These are phyloP conservation scores for Eutrema heterophyllum DNA, from an alignment of 345 rosid genomes.

Conservation along the genomic window DNA sequence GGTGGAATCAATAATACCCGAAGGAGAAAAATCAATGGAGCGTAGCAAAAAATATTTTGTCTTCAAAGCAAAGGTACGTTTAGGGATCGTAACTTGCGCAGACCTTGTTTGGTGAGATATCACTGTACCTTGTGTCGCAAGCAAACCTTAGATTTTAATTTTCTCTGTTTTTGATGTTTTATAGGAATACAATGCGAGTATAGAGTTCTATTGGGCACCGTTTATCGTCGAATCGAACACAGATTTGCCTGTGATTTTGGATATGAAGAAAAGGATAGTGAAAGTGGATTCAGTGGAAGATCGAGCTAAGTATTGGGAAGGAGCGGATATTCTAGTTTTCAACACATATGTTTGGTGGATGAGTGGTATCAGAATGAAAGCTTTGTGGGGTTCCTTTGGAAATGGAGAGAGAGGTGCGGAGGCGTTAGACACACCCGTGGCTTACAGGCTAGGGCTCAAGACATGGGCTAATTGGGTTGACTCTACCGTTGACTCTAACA, in stretches of 20 bases:
- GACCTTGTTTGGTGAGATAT: neutral
- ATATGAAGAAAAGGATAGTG: conserved; percentile 62
- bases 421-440: conserved; percentile 55
- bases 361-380: conserved; percentile 59
- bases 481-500: conserved; percentile 65
- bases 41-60: conserved; percentile 40
- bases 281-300: conserved; percentile 78
- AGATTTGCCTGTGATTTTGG: conserved; percentile 53
- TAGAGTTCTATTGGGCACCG: conserved; percentile 96
- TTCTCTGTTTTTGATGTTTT: neutral
- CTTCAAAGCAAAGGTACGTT: conserved; percentile 65
- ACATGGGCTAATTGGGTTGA: conserved; percentile 98
- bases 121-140: conserved; percentile 42
- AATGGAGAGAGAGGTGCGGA: conserved; percentile 72
- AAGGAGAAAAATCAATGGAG: conserved; percentile 56
- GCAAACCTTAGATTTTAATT: conserved; percentile 29
- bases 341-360: conserved; percentile 99
- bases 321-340: conserved; percentile 73
- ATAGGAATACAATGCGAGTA: conserved; percentile 71
- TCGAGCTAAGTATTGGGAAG: conserved; percentile 64
- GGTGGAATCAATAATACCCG: conserved; percentile 64
- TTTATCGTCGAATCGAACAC: conserved; percentile 83
- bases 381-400: conserved; percentile 90
- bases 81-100: neutral
- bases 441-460: conserved; percentile 62